Evolutionary conservation across 2,329 filamentous ascomycete genomes (phyloP).

Genomic region (Fusarium tricinctum): DNA sequence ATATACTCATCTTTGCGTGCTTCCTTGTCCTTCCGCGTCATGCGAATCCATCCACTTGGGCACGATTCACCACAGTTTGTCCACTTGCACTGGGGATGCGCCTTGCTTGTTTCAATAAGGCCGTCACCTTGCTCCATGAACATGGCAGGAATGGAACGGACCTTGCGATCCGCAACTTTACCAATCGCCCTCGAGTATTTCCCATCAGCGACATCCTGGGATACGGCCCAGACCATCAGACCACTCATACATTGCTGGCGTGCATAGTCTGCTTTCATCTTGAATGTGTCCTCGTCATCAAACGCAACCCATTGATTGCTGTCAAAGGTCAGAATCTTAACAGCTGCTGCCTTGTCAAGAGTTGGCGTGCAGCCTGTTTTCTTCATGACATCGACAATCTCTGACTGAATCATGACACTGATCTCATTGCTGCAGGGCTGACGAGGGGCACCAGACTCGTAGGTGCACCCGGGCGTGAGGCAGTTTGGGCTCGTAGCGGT

Average conservation of each 20-base stretch:
- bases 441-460: background rate
- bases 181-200: constrained; percentile 4
- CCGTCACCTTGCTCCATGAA: constrained; percentile 8
- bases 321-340: constrained; percentile 48
- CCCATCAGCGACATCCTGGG: background rate
- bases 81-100: constrained; percentile 19
- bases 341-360: constrained; percentile 46
- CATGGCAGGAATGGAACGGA: constrained; percentile 5
- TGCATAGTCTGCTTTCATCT: constrained; percentile 48
- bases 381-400: constrained; percentile 1
- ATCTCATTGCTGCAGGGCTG: background rate
- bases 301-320: constrained; percentile 52
- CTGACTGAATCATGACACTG: constrained; percentile 1
- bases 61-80: constrained; percentile 24
- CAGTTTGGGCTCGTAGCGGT: constrained; percentile 27
- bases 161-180: constrained; percentile 8
- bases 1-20: constrained; percentile 19
- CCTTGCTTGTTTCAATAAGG: constrained; percentile 7
- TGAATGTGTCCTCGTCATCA: constrained; percentile 51
- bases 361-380: background rate
- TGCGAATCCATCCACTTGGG: constrained; percentile 22
- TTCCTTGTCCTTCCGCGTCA: constrained; percentile 19
- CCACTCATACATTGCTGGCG: constrained; percentile 48
- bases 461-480: constrained; percentile 44
- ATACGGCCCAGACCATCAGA: constrained; percentile 29